Evolutionary conservation across 805 yeast species (phyloP), one percentile per base, ranked within the genome.

Genomic region (Isabelozyma heimii): DNA sequence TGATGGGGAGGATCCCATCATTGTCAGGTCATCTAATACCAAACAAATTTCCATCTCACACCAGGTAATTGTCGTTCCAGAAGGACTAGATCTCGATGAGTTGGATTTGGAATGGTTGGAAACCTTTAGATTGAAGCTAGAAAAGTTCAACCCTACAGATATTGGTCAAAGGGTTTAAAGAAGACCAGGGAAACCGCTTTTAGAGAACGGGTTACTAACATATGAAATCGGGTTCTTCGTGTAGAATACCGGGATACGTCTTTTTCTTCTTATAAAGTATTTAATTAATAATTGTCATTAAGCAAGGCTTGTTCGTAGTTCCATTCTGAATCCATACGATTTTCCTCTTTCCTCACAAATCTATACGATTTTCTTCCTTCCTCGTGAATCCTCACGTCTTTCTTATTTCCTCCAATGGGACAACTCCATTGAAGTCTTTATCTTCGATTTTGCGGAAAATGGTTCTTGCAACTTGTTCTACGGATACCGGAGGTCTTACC

Each of bases 401-500:
- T 28, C 15, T 37, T 9, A 81, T 70, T 37, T 81, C 83, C 33
- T 83, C 87, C 47, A 86, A 64, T 1, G 75, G 54, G 2, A 87
- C 82, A 2, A 85, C 80, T 0, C 92, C 94, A 37, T 67, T 67
- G 53, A 81, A 78, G 4, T 54, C 58, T 0, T 64, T 59, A 48
- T 84, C 83, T 16, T 73, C 73, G 24, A 88, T 66, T 42, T 80
- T 81, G 38, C 82, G 79, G 12, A 84, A 69, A 1, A 83, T 72
- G 42, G 80, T 80, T 37, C 69, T 59, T 0, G 92, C 87, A 2
- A 91, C 95, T 40, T 75, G 69, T 54, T 85, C 88, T 0, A 91
- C 85, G 0, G 89, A 78, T 1, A 84, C 72, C 0, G 84, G 72
- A 0, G 91, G 90, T 53, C 89, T 75, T 0, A 84, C 66, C 43